A percentile compares a stretch with the other conserved stretches of the same genome.
phyloP scores from a whole-genome alignment of 78 protist species.

The Planoprotostelium fungivorum region DNA sequence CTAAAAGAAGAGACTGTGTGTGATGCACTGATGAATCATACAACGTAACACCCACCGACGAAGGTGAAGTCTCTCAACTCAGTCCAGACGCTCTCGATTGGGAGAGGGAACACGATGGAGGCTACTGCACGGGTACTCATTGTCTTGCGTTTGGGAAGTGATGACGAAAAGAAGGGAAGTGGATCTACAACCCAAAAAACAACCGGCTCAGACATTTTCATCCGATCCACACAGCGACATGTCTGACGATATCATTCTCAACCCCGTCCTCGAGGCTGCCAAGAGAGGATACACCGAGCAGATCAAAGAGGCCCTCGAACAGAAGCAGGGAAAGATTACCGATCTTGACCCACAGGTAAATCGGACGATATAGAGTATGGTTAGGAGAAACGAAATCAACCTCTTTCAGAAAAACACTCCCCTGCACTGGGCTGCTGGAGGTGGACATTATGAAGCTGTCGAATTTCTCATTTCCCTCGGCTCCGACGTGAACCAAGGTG shows the following conservation, averaged over 20 bases:
- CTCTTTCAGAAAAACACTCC: not conserved
- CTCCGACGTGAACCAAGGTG: not conserved
- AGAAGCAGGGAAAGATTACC: not conserved
- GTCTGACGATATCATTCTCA: not conserved
- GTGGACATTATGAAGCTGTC: not conserved
- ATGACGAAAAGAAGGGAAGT: no score
- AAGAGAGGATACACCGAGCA: not conserved
- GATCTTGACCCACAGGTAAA: not conserved
- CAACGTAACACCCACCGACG: no score
- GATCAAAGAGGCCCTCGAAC: not conserved
- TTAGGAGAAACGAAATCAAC: not conserved
- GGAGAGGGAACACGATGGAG: no score
- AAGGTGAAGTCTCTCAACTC: no score
- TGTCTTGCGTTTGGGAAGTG: no score
- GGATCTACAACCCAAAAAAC: no score
- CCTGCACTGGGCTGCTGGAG: not conserved
- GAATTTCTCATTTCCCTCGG: not conserved
- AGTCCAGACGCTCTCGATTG: no score
- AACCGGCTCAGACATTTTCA: no score
- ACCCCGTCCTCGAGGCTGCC: not conserved
- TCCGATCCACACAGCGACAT: no score
- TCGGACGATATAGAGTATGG: not conserved
- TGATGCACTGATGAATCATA: no score
- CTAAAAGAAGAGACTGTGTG: no score
- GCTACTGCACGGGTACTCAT: no score